Percentiles rank a stretch among this genome's conserved stretches.
phyloP scores from a whole-genome alignment of 345 rosid genomes.

The Luvunga scandens region DNA sequence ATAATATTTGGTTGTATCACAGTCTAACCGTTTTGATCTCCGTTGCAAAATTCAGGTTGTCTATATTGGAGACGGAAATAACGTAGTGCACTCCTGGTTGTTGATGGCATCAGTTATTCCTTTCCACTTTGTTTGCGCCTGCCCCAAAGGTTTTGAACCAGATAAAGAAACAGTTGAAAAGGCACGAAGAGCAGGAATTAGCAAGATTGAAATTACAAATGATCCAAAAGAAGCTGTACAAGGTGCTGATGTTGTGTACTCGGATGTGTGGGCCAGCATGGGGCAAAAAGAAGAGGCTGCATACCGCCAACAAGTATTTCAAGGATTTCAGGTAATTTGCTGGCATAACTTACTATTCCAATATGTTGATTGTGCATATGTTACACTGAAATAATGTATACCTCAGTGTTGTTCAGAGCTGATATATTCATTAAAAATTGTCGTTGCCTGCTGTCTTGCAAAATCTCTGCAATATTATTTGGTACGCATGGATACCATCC shows the following conservation, averaged over 20 bases:
- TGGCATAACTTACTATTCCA: not conserved
- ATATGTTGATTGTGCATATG: not conserved
- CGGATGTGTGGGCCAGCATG: conserved; percentile 99
- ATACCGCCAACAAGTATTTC: conserved; percentile 65
- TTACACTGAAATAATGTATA: not conserved
- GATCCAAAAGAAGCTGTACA: conserved; percentile 85
- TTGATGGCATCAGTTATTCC: conserved; percentile 88
- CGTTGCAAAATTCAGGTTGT: conserved; percentile 60
- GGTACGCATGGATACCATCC: not conserved
- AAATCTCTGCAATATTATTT: not conserved
- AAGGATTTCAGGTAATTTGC: conserved; percentile 80
- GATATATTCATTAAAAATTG: not conserved
- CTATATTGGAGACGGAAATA: conserved; percentile 96
- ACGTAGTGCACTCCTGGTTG: conserved; percentile 95
- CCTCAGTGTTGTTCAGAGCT: not conserved
- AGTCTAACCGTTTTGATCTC: conserved; percentile 2
- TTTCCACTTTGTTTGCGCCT: conserved; percentile 91
- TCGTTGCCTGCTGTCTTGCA: not conserved
- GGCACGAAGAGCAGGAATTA: conserved; percentile 68
- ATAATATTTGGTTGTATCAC: not conserved
- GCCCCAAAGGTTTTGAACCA: conserved; percentile 90
- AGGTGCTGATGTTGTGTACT: conserved; percentile 97
- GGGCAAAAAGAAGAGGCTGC: conserved; percentile 98
- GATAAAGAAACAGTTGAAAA: conserved; percentile 69
- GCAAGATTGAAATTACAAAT: conserved; percentile 87